A percentile compares a stretch with the other conserved stretches of the same genome.
These are phyloP conservation scores for Clarireedia homoeocarpa DNA, from an alignment of 2,329 filamentous ascomycete genomes.

Conservation along the genomic window DNA sequence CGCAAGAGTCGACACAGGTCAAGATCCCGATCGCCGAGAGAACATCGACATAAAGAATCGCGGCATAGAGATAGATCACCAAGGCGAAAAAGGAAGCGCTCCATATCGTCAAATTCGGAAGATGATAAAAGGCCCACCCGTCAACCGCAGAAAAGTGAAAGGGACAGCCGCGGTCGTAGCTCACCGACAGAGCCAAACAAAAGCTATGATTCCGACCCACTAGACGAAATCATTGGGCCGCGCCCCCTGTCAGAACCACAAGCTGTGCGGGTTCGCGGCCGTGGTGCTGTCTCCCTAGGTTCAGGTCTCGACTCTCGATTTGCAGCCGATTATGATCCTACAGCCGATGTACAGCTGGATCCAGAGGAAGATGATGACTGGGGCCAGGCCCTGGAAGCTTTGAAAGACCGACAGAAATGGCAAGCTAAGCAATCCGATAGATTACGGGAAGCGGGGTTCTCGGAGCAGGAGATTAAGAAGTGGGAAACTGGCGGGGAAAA, in stretches of 20 bases:
- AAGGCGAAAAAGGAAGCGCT: constrained; percentile 11
- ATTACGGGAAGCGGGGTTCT: constrained; percentile 70
- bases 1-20: constrained; percentile 16
- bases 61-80: constrained; percentile 30
- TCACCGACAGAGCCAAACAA: constrained; percentile 8
- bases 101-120: neutral
- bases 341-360: constrained; percentile 46
- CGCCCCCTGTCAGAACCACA: constrained; percentile 42
- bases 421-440: constrained; percentile 67
- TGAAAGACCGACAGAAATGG: constrained; percentile 74
- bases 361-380: constrained; percentile 55
- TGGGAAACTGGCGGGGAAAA: constrained; percentile 59
- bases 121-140: neutral
- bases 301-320: constrained; percentile 78
- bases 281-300: constrained; percentile 50
- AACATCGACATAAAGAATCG: constrained; percentile 20
- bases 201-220: constrained; percentile 56
- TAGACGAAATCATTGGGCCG: constrained; percentile 72
- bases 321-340: constrained; percentile 54
- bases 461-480: constrained; percentile 62
- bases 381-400: constrained; percentile 71
- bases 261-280: constrained; percentile 50
- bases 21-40: constrained; percentile 21
- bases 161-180: neutral
- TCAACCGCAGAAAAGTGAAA: constrained; percentile 3